These are phyloP conservation scores for Houttuynia cordata DNA, from an alignment of 164 flowering plant species.

Conservation along the genomic window DNA sequence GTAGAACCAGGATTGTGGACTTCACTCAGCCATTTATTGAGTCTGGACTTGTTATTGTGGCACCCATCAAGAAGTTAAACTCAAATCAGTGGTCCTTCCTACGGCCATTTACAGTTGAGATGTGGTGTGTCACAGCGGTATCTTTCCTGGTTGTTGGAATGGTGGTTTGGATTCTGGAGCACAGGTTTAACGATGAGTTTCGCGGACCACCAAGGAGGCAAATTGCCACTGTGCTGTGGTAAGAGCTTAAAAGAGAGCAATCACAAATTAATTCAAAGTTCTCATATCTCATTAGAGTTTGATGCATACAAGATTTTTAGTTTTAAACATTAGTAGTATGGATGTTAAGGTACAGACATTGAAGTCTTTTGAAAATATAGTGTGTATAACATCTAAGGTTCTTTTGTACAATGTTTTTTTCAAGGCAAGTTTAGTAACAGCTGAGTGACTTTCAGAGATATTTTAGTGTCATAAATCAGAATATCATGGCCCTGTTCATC, in stretches of 20 bases:
- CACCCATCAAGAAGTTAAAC: constrained; percentile 36
- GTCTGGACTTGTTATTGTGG: constrained; percentile 85
- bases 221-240: constrained; percentile 25
- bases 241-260: constrained; percentile 1
- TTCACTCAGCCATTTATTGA: constrained; percentile 76
- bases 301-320: no score
- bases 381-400: no score
- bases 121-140: constrained; percentile 62
- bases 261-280: neutral
- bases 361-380: no score
- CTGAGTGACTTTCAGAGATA: no score
- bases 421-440: no score
- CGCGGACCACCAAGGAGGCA: constrained; percentile 29
- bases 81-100: constrained; percentile 70
- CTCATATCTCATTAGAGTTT: no score
- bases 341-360: neutral
- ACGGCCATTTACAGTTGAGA: constrained; percentile 45
- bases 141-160: constrained; percentile 45
- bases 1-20: constrained; percentile 60
- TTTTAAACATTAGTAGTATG: neutral
- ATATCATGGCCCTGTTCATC: no score
- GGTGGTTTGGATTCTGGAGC: constrained; percentile 32
- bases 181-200: constrained; percentile 28
- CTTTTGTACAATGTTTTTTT: no score
- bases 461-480: no score